Conservation (phyloP, 352 stramenopile species). For the Pythium brachiatum region DNA sequence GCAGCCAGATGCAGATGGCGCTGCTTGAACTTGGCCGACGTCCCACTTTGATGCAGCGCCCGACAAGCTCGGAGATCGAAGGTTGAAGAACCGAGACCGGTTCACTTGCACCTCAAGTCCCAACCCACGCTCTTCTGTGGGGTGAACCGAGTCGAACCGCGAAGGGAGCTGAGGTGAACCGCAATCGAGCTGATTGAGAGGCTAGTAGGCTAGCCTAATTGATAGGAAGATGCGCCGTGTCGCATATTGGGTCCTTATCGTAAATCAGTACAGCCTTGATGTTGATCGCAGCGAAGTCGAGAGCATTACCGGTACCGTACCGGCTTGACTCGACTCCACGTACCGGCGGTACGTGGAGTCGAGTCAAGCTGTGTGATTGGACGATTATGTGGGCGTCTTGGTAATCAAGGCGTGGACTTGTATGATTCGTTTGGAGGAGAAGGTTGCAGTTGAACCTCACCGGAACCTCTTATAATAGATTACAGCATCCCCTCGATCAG, state of each 20-base stretch:
- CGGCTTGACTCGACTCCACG: too few relatives aligned
- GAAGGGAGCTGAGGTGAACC: background rate
- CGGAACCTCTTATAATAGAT: background rate
- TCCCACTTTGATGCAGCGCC: slow-evolving; percentile 11
- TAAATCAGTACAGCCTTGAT: too few relatives aligned
- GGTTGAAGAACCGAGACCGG: slow-evolving; percentile 21
- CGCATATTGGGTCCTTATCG: too few relatives aligned
- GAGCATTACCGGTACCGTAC: too few relatives aligned
- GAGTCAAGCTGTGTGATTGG: too few relatives aligned
- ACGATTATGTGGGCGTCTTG: background rate
- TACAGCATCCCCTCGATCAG: background rate
- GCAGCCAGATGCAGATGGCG: slow-evolving; percentile 3
- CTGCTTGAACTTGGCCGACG: slow-evolving; percentile 16
- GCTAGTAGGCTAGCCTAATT: background rate
- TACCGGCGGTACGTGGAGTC: too few relatives aligned
- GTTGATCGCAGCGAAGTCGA: too few relatives aligned
- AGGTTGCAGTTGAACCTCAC: background rate
- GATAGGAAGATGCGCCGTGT: too few relatives aligned
- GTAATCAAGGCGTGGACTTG: background rate
- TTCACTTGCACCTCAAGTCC: slow-evolving; percentile 16
- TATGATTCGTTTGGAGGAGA: background rate
- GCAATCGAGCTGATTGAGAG: background rate
- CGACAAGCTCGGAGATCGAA: slow-evolving; percentile 20
- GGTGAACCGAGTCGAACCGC: background rate
- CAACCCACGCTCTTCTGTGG: background rate